These are phyloP conservation scores for Globisporangium spiculum DNA, from an alignment of 352 stramenopile genomes.

Conservation along the genomic window DNA sequence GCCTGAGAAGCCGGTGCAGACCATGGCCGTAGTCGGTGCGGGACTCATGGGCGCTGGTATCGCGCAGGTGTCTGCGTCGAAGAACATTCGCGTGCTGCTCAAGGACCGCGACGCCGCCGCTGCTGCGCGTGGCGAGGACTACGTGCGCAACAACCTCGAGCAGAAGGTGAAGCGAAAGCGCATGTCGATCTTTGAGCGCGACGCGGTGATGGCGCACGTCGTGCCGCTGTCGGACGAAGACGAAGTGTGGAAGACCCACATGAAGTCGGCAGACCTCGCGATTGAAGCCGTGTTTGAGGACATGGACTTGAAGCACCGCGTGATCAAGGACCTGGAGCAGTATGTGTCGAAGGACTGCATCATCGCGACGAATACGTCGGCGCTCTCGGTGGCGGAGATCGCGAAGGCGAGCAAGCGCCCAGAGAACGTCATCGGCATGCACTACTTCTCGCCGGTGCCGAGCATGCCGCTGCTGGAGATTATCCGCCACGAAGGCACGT, in stretches of 20 bases:
- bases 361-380: constrained; percentile 98
- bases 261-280: constrained; percentile 92
- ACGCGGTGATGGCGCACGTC: constrained; percentile 90
- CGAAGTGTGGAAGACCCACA: constrained; percentile 90
- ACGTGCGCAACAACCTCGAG: constrained; percentile 94
- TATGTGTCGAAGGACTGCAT: constrained; percentile 93
- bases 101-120: constrained; percentile 93
- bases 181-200: constrained; percentile 91
- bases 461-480: constrained; percentile 98
- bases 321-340: constrained; percentile 92
- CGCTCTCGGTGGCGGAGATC: constrained; percentile 96
- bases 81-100: constrained; percentile 93
- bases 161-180: constrained; percentile 94
- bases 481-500: constrained; percentile 94
- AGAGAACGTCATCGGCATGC: constrained; percentile 96
- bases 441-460: constrained; percentile 98
- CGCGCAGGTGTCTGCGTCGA: constrained; percentile 94
- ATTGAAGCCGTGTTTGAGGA: constrained; percentile 99
- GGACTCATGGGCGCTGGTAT: constrained; percentile 99
- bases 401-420: constrained; percentile 80
- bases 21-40: constrained; percentile 95
- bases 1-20: constrained; percentile 85
- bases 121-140: constrained; percentile 83
- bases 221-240: constrained; percentile 92
- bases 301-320: constrained; percentile 95